phyloP scores from a whole-genome alignment of 129 eudicot genomes.

The Helichrysum umbraculigerum region DNA sequence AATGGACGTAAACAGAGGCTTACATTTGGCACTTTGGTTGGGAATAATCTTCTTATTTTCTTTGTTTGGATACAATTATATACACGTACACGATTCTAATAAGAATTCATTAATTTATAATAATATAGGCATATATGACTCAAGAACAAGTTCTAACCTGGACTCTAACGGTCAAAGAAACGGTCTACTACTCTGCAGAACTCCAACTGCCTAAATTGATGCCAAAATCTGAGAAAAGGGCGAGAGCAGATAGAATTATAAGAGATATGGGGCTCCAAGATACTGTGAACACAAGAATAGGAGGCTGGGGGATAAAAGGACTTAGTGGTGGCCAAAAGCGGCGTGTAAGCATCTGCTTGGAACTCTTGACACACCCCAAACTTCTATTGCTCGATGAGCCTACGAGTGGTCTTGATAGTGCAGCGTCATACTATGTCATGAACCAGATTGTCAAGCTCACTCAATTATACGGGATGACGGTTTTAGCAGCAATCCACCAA shows the following conservation, averaged over 20 bases:
- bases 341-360: conserved; percentile 66
- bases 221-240: conserved; percentile 55
- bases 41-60: neutral
- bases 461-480: conserved; percentile 50
- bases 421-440: conserved; percentile 71
- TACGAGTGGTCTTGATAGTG: conserved; percentile 86
- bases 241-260: conserved; percentile 66
- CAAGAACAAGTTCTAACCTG: conserved; percentile 64
- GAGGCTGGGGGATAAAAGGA: conserved; percentile 70
- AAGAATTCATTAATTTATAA: neutral
- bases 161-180: conserved; percentile 72
- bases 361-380: conserved; percentile 61
- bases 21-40: conserved; percentile 74
- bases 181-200: conserved; percentile 76
- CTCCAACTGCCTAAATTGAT: conserved; percentile 68
- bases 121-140: conserved; percentile 68
- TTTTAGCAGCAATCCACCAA: conserved; percentile 70
- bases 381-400: conserved; percentile 81
- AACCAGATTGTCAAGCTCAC: conserved; percentile 56
- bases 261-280: conserved; percentile 86
- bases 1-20: conserved; percentile 64
- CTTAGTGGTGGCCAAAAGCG: conserved; percentile 75
- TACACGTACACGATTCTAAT: neutral
- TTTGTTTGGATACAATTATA: neutral
- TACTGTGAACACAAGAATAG: conserved; percentile 61